Evolutionary conservation across 371 early-diverging fungal genomes (phyloP).

Genomic region (Mucor irregularis): DNA sequence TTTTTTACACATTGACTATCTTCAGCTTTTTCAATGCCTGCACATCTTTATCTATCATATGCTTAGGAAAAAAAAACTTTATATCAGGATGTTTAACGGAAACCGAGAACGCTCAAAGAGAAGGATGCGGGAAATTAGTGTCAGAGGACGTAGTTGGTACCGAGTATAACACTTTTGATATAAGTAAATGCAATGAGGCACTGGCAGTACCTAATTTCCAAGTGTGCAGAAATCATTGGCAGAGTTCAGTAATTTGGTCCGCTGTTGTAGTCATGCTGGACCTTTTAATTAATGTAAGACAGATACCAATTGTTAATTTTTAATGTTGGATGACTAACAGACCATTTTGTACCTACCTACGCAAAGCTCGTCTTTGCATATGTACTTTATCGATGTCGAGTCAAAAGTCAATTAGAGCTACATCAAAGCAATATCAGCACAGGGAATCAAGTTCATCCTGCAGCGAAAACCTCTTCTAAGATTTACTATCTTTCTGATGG

Average conservation of each 20-base stretch:
- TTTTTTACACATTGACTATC: conserved; percentile 27
- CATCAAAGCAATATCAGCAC: not conserved
- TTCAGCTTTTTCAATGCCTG: conserved; percentile 25
- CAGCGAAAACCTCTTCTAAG: not conserved
- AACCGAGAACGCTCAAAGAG: not conserved
- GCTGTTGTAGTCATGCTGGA: conserved; percentile 16
- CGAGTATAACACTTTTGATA: no score
- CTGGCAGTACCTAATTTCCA: conserved; percentile 7
- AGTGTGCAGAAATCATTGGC: conserved; percentile 12
- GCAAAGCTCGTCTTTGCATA: conserved; percentile 22
- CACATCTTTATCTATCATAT: conserved; percentile 17
- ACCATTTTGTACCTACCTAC: no score
- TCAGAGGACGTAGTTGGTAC: no score
- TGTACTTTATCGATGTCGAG: conserved; percentile 19
- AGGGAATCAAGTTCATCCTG: not conserved
- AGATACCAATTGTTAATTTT: no score
- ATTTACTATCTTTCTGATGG: not conserved
- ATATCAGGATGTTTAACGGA: conserved; percentile 18
- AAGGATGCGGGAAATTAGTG: no score
- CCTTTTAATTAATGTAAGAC: conserved; percentile 27
- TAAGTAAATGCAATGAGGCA: not conserved
- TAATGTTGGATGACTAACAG: no score
- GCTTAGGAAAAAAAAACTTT: conserved; percentile 22
- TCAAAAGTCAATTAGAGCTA: conserved; percentile 1
- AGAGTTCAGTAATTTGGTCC: conserved; percentile 18